phyloP scores from a whole-genome alignment of 2,329 filamentous ascomycete genomes.

The Magnaporthales sp. region DNA sequence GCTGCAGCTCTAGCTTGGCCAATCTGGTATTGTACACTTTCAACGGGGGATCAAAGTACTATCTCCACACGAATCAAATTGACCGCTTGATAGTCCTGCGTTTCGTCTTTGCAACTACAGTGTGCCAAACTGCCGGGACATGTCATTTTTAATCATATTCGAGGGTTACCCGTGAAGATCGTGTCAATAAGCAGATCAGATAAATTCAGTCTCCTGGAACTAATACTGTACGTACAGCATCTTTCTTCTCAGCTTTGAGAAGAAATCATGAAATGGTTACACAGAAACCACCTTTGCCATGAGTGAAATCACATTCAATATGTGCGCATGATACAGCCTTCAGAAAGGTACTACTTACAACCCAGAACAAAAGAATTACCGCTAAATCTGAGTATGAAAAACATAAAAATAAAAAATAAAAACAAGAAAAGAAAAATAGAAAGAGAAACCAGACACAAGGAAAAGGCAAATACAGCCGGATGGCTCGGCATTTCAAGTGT shows the following conservation, averaged over 20 bases:
- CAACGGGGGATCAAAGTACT: background rate
- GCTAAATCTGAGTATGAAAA: background rate
- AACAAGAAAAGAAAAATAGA: background rate
- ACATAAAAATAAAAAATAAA: background rate
- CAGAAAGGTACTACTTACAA: too few relatives aligned
- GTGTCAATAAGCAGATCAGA: background rate
- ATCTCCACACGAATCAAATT: background rate
- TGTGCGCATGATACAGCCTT: background rate
- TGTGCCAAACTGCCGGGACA: background rate
- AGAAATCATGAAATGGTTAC: background rate
- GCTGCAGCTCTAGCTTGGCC: background rate
- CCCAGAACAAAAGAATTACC: background rate
- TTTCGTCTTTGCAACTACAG: background rate
- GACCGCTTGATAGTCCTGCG: background rate
- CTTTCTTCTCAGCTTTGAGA: background rate
- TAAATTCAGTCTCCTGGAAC: background rate
- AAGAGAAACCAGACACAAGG: too few relatives aligned
- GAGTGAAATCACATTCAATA: too few relatives aligned
- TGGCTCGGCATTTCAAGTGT: background rate
- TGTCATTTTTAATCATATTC: too few relatives aligned
- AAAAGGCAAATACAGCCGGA: background rate
- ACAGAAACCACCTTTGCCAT: background rate
- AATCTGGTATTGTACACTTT: background rate
- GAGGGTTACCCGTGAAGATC: too few relatives aligned
- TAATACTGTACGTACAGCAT: background rate